Evolutionary conservation across 345 rosid species (phyloP).

Genomic region (Anacardium occidentale): DNA sequence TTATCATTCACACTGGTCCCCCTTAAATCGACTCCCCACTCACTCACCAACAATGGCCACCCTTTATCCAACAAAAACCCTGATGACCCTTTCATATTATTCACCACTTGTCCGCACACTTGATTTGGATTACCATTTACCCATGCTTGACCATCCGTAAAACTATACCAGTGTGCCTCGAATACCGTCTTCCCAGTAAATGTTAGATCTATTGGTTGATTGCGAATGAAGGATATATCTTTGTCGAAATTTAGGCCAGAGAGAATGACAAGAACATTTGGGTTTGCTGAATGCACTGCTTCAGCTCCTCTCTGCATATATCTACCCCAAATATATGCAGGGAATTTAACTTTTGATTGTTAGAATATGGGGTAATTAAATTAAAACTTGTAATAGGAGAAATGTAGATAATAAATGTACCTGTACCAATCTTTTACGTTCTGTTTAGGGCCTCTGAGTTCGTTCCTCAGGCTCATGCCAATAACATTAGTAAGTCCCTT

Average conservation of each 20-base stretch:
- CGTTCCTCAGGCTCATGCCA: slow-evolving; percentile 96
- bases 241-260: slow-evolving; percentile 79
- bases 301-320: slow-evolving; percentile 91
- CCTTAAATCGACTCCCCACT: slow-evolving; percentile 75
- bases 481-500: slow-evolving; percentile 59
- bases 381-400: too few relatives aligned
- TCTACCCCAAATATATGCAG: slow-evolving; percentile 26
- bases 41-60: slow-evolving; percentile 71
- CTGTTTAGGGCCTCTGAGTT: slow-evolving; percentile 84
- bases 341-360: background rate
- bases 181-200: slow-evolving; percentile 68
- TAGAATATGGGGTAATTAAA: too few relatives aligned
- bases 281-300: slow-evolving; percentile 83
- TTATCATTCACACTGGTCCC: slow-evolving; percentile 62
- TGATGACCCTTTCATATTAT: slow-evolving; percentile 50
- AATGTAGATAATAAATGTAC: slow-evolving; percentile 28
- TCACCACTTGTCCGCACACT: slow-evolving; percentile 61
- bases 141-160: slow-evolving; percentile 76
- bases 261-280: slow-evolving; percentile 79
- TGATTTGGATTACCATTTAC: slow-evolving; percentile 62
- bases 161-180: slow-evolving; percentile 85
- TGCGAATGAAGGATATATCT: slow-evolving; percentile 61
- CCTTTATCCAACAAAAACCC: slow-evolving; percentile 63
- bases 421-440: slow-evolving; percentile 82
- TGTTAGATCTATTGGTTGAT: slow-evolving; percentile 44